Conservation (phyloP, 2,329 filamentous ascomycete species). For the Diaporthe vexans region DNA sequence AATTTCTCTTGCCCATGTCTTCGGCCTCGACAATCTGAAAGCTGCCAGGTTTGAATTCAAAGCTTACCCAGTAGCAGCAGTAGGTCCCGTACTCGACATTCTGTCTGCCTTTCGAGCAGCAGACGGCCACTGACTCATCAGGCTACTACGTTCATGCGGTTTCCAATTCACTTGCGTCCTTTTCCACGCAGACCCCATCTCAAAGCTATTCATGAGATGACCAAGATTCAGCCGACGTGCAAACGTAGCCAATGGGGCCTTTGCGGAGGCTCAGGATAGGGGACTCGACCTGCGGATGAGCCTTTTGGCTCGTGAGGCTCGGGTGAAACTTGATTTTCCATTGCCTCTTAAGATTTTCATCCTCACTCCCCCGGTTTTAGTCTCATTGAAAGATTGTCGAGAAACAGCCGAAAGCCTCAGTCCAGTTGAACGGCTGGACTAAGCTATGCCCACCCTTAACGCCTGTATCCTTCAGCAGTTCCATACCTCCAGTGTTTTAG, state of each 20-base stretch:
- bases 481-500: conserved; percentile 17
- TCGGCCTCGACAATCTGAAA: neutral
- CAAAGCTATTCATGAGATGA: neutral
- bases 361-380: neutral
- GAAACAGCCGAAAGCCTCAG: neutral
- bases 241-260: neutral
- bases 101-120: neutral
- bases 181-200: neutral
- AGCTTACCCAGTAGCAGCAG: no score
- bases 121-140: no score
- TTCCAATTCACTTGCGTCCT: no score
- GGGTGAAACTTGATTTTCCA: conserved; percentile 5
- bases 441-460: conserved; percentile 23
- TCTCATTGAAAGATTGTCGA: conserved; percentile 22
- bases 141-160: no score
- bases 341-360: neutral
- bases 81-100: no score
- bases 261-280: neutral
- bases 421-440: conserved; percentile 2
- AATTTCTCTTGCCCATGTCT: neutral
- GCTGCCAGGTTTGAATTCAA: neutral
- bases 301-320: neutral
- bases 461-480: conserved; percentile 27
- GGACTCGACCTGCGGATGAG: no score
- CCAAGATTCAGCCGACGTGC: neutral